Evolutionary conservation across 371 early-diverging fungal genomes (phyloP), one percentile per base, ranked within the genome.

Genomic region (Batrachochytrium dendrobatidis): DNA sequence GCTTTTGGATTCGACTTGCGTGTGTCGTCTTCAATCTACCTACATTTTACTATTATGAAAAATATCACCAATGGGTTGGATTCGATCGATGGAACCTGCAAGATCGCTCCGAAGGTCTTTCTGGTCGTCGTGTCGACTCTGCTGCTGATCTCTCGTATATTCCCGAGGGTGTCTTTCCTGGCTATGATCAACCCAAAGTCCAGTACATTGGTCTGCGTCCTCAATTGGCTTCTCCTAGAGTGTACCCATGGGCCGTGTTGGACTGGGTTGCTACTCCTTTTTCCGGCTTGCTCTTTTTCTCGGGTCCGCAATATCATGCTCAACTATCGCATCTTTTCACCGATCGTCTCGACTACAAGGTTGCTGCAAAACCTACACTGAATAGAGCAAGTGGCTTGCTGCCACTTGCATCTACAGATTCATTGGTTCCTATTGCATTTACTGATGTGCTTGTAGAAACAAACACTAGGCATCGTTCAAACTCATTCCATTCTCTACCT

Each of bases 61-160:
- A 70, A 58, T 77, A 77, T 62, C 75, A 77, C 55, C 65, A 62
- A 7, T 77, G 75, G 74, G 67, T 66, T 61, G 72, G 71, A 1
- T 55, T 63, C 57, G 72, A 69, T 29, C 71, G 78, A 29, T 78
- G 78, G 78, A 65, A 59, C 15, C 64, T 72, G n/a, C 68, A 65
- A 51, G 66, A 60, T 6, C 55, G 29, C 30, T 33, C 24, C 15
- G 6, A 17, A 34, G 4, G 1, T 29, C n/a, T 25, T 25, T 22
- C 10, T 28, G 22, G 43, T 33, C n/a, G 46, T 18, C 65, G 65
- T 24, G 58, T 53, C 53, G 65, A 64, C 60, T 64, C 65, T 22
- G 65, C 60, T 35, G 7, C 45, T 15, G 55, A 54, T 33, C 50
- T 63, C 53, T 7, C 30, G n/a, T n/a, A n/a, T 24, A 49, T 22